These are phyloP conservation scores for Lactarius indigo DNA, from an alignment of 768 basidiomycete species.

Conservation along the genomic window DNA sequence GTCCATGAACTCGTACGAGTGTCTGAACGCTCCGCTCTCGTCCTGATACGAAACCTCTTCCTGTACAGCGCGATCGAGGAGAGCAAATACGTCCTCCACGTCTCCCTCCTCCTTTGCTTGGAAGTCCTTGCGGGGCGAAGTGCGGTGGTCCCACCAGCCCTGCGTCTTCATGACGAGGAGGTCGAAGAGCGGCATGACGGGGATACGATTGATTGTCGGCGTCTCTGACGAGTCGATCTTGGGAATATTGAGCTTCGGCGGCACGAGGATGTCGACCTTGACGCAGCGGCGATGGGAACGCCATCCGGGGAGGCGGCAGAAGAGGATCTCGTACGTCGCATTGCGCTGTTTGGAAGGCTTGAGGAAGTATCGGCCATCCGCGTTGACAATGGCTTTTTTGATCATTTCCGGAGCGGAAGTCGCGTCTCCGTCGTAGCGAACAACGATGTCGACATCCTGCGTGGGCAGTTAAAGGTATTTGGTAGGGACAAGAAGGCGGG, in stretches of 20 bases:
- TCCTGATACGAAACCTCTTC: not conserved
- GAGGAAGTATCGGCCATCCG: conserved; percentile 14
- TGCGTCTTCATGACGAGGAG: conserved; percentile 18
- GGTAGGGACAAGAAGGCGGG: not conserved
- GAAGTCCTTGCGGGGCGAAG: not conserved
- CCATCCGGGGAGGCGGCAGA: conserved; percentile 17
- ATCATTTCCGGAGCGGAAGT: not conserved
- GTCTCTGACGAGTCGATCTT: not conserved
- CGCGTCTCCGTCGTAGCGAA: not conserved
- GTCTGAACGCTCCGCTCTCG: not conserved
- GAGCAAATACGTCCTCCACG: conserved; percentile 1
- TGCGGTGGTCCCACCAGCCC: conserved; percentile 11
- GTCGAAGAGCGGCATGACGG: conserved; percentile 15
- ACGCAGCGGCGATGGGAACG: not conserved
- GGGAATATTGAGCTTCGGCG: conserved; percentile 1
- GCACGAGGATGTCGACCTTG: conserved; percentile 18
- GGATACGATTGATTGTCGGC: not conserved
- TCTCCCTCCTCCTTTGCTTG: not conserved
- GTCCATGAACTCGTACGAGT: not conserved
- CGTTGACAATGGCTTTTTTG: not conserved
- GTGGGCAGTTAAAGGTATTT: not conserved
- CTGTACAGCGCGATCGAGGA: not conserved
- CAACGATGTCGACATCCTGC: conserved; percentile 12
- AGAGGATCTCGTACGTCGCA: not conserved
- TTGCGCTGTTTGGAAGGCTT: not conserved